Base-by-base conservation (phyloP, 805 yeast genomes). In the Brettanomyces anomalus region DNA sequence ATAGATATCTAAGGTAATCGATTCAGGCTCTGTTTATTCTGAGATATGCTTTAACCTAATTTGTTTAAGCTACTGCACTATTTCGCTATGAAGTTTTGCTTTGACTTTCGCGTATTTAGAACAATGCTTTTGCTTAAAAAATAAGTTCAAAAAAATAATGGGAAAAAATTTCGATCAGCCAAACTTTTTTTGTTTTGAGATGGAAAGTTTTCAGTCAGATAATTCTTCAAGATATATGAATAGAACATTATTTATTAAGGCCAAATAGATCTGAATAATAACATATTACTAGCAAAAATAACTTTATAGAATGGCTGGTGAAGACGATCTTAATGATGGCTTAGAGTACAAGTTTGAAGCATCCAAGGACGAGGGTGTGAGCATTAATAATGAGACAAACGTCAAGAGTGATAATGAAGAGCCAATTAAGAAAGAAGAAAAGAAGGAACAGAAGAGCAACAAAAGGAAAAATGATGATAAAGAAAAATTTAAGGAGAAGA, bases 271-370 rank as follows among this genome's bases (percentile, higher is more conserved):
- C 10, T 7, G 28, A 11, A 24, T 24, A 7, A 7, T 7, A 11
- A 7, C 6, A 7, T 24, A 24, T 7, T 7, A 3, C 28, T 7
- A 24, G 10, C 28, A 24, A 24, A 7, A 24, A 7, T 24, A 24
- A 7, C 28, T 2, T 24, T 3, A 24, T 32, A 32, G 18, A 32
- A 32, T 32, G 34, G 8, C 34, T n/a, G 58, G 43, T 11, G 83
- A 72, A 14, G 95, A 87, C 60, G 95, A 82, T 46, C 66, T 86
- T 45, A 89, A 85, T 41, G 95, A 85, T 56, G 90, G 87, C 3
- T 65, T 86, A 40, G 82, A 71, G 3, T 84, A 83, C 33, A 51
- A 63, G 24, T 56, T 62, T n/a, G 61, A 52, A 11, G 34, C 36
- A 1, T 48, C 56, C n/a, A 59, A 57, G 3, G 71, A 55, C 15